Conservation (phyloP, 139 green algal genomes). For the Picochlorum sp. region DNA sequence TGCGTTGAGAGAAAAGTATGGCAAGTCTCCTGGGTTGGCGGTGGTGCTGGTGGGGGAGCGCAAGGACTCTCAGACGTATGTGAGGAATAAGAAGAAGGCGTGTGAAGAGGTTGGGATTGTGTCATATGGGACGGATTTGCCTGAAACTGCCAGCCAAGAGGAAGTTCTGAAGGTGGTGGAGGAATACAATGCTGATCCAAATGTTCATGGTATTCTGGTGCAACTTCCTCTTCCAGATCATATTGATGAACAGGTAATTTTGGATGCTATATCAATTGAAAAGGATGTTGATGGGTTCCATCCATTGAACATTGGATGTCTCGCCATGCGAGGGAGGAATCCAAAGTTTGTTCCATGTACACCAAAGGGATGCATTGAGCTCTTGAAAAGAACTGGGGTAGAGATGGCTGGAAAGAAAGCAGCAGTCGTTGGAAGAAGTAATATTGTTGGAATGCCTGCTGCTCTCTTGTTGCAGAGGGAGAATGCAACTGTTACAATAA, state of each 20-base stretch:
- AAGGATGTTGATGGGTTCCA: constrained; percentile 97
- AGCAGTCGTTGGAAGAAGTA: constrained; percentile 83
- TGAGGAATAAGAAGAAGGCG: constrained; percentile 89
- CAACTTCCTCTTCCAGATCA: constrained; percentile 77
- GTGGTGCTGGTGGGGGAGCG: constrained; percentile 92
- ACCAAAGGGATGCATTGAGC: constrained; percentile 82
- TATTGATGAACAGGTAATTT: constrained; percentile 66
- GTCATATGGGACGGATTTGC: constrained; percentile 78
- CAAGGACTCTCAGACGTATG: constrained; percentile 96
- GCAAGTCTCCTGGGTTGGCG: constrained; percentile 81
- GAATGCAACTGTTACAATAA: constrained; percentile 46
- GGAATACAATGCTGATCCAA: constrained; percentile 61
- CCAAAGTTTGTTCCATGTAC: constrained; percentile 81
- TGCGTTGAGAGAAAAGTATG: constrained; percentile 43
- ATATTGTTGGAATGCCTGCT: constrained; percentile 88
- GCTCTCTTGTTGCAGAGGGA: constrained; percentile 63
- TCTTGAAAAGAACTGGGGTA: constrained; percentile 64
- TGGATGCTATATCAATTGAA: constrained; percentile 74
- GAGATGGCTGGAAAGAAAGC: constrained; percentile 60
- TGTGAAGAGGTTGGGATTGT: constrained; percentile 87
- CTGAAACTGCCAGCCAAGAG: constrained; percentile 73
- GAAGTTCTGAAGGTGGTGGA: constrained; percentile 79
- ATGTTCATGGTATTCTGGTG: constrained; percentile 84
- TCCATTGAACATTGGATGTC: constrained; percentile 77
- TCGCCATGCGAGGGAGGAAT: constrained; percentile 74